Conservation (phyloP, 768 basidiomycete genomes). For the Russula dissimulans region DNA sequence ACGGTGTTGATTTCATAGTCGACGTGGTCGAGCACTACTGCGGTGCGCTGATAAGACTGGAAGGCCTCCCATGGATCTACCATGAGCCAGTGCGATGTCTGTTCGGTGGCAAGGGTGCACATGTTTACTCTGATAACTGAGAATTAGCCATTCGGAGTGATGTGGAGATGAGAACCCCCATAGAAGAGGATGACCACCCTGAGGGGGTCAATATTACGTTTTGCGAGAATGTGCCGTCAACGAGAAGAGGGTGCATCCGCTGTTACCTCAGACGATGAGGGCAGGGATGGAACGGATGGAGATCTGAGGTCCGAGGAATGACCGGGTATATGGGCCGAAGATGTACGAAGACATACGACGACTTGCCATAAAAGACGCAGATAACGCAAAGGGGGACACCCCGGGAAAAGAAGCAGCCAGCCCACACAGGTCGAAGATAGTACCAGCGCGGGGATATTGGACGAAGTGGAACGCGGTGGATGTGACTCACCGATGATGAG, state of each 20-base stretch:
- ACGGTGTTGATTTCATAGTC: constrained; percentile 88
- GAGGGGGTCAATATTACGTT: background rate
- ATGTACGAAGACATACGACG: background rate
- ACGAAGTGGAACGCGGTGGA: background rate
- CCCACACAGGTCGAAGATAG: background rate
- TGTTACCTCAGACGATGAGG: background rate
- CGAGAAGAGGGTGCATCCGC: background rate
- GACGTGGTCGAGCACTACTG: constrained; percentile 95
- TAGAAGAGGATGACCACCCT: background rate
- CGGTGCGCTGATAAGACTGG: constrained; percentile 91
- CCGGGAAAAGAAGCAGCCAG: background rate
- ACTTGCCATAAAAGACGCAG: background rate
- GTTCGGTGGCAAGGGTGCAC: constrained; percentile 83
- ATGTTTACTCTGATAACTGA: constrained; percentile 54
- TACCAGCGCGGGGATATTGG: background rate
- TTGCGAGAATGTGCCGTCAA: background rate
- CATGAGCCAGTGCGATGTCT: constrained; percentile 92
- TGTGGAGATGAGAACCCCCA: background rate
- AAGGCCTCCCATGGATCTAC: constrained; percentile 97
- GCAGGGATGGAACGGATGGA: background rate
- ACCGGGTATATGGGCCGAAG: background rate
- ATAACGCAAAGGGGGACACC: background rate
- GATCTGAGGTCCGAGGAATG: background rate
- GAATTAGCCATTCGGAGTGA: background rate
- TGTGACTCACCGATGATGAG: constrained; percentile 69